Percentiles rank a stretch among this genome's conserved stretches.
Evolutionary conservation across 225 moss, liverwort and hornwort genomes (phyloP).

Genomic region (Bryoerythrophyllum caledonicum): DNA sequence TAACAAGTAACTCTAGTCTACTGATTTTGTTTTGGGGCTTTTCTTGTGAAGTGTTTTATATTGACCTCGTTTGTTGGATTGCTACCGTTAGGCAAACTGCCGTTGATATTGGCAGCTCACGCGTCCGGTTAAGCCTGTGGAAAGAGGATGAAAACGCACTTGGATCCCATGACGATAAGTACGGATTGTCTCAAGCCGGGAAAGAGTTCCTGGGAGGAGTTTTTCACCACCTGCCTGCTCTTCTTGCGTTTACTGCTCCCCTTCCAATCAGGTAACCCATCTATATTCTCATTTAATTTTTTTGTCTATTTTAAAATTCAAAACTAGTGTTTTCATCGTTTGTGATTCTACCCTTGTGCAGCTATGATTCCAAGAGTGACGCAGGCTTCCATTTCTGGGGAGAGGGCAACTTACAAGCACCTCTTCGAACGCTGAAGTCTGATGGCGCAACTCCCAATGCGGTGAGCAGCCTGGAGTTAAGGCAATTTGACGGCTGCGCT

Average conservation of each 20-base stretch:
- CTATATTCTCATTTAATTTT: no score
- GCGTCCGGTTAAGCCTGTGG: conserved; percentile 66
- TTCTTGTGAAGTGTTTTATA: not conserved
- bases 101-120: conserved; percentile 41
- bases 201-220: conserved; percentile 64
- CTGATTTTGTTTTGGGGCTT: not conserved
- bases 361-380: conserved; percentile 44
- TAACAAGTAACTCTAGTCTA: no score
- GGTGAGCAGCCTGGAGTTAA: conserved; percentile 73
- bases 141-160: conserved; percentile 57
- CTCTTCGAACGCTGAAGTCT: conserved; percentile 34
- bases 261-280: conserved; percentile 48
- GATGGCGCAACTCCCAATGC: conserved; percentile 24
- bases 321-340: not conserved
- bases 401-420: conserved; percentile 57
- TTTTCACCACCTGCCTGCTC: conserved; percentile 67
- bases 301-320: no score
- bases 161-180: conserved; percentile 34
- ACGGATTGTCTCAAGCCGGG: conserved; percentile 62
- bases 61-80: conserved; percentile 3
- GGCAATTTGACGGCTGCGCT: conserved; percentile 73
- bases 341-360: conserved; percentile 21
- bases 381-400: conserved; percentile 72
- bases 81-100: conserved; percentile 6
- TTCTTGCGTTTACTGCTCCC: conserved; percentile 61